phyloP scores from a whole-genome alignment of 208 protist species.

The Wallacemonas sp. region DNA sequence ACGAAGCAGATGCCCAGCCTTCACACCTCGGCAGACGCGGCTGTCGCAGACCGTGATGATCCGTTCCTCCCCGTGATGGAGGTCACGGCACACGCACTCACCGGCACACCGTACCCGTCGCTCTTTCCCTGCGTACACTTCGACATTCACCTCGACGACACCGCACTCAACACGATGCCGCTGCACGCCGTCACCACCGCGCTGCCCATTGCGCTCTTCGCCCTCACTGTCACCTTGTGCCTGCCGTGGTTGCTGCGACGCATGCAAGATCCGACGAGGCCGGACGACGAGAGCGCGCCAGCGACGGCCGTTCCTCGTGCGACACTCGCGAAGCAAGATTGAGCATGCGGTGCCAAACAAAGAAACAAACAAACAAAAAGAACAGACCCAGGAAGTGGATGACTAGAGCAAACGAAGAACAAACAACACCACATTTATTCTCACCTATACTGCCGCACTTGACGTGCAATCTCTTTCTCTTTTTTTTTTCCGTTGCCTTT shows the following conservation, averaged over 20 bases:
- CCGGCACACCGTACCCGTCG: conserved; percentile 22
- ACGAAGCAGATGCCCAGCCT: not conserved
- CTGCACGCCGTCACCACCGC: not conserved
- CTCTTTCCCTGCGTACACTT: conserved; percentile 30
- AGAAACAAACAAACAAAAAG: too few relatives aligned
- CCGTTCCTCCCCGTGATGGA: conserved; percentile 37
- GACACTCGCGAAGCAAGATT: too few relatives aligned
- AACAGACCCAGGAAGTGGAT: not conserved
- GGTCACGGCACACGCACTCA: conserved; percentile 21
- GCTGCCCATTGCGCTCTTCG: conserved; percentile 1
- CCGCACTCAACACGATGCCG: conserved; percentile 23
- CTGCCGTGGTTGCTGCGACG: conserved; percentile 5
- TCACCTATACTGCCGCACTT: too few relatives aligned
- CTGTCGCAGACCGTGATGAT: not conserved
- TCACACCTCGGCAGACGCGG: not conserved
- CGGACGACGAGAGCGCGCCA: not conserved
- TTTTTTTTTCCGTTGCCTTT: conserved; percentile 1
- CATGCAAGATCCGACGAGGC: not conserved
- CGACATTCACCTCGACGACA: conserved; percentile 32
- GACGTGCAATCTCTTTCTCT: not conserved
- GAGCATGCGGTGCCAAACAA: too few relatives aligned
- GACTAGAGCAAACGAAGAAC: not conserved
- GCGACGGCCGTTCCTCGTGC: too few relatives aligned
- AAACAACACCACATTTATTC: too few relatives aligned
- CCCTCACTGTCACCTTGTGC: not conserved